Base-by-base conservation (phyloP, 257 asterid genomes). In the Hygrophila difformis region DNA sequence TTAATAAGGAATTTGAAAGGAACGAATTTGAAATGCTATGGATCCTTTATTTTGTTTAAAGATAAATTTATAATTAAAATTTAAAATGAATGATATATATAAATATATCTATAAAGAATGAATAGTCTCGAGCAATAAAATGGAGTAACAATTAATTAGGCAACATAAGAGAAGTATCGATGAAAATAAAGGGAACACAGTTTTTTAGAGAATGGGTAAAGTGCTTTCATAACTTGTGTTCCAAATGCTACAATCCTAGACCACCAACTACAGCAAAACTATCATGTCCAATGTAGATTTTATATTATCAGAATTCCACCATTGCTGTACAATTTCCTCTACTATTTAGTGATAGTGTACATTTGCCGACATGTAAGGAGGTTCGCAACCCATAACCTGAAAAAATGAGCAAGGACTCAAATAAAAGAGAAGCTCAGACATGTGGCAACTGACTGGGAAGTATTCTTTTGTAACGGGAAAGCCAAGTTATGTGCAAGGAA, bases 301-400 rank as follows among this genome's bases (percentile, higher is more conserved):
- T n/a, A n/a, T n/a, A 49, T 39, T 47, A 12, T 18, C 24, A 38
- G 0, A 24, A 46, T 24, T 56, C 56, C 43, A 31, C 46, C 20
- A 46, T 24, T 18, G 37, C 22, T 13, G 17, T 19, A 31, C 29
- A 16, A 18, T 28, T 41, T 35, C 49, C 44, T 53, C 52, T 26
- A 60, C 65, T 79, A 76, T 57, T 64, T 72, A 59, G 66, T 49
- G 42, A 87, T n/a, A 63, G 49, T 82, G 66, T 13, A 78, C 88
- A 52, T 87, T 74, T 8, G 78, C 62, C 18, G 93, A 73, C 93
- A 84, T 67, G 83, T 84, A 81, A 2, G 95, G 97, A 3, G 94
- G 79, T 45, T 73, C 41, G 51, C 93, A 84, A 39, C 95, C 97
- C 54, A 73, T 91, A 36, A 84, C 91, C 97, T 88, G 89, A 43